Evolutionary conservation across 2,329 filamentous ascomycete species (phyloP).

Genomic region (Hortaea werneckii): DNA sequence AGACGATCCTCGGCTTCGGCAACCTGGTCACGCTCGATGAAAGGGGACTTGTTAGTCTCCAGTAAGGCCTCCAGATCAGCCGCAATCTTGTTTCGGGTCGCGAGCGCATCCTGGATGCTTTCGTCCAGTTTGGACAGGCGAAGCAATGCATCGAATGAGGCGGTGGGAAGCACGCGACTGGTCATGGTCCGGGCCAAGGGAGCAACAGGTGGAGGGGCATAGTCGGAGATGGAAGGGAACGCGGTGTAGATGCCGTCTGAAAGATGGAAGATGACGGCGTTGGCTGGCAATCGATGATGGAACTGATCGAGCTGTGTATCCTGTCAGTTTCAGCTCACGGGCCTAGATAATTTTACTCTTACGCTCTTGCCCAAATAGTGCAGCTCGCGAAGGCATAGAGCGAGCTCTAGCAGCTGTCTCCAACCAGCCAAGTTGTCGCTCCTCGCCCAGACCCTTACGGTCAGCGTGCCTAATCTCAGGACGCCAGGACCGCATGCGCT

Average conservation of each 20-base stretch:
- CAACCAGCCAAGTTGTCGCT: slow-evolving; percentile 41
- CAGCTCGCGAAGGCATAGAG: slow-evolving; percentile 59
- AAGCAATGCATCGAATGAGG: slow-evolving; percentile 82
- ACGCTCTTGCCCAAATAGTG: slow-evolving; percentile 64
- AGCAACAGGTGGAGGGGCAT: slow-evolving; percentile 7
- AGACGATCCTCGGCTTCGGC: slow-evolving; percentile 36
- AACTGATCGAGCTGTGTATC: slow-evolving; percentile 44
- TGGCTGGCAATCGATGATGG: slow-evolving; percentile 64
- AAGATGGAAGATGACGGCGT: slow-evolving; percentile 78
- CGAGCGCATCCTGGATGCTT: slow-evolving; percentile 80
- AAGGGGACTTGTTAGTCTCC: slow-evolving; percentile 27
- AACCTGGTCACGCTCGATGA: slow-evolving; percentile 25
- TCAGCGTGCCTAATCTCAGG: slow-evolving; percentile 55
- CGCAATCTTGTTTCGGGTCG: slow-evolving; percentile 63
- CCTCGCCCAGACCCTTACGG: slow-evolving; percentile 64
- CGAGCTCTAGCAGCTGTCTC: slow-evolving; percentile 61
- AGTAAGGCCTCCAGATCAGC: slow-evolving; percentile 59
- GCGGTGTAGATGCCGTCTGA: slow-evolving; percentile 69
- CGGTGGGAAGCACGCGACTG: slow-evolving; percentile 47
- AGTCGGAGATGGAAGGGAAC: slow-evolving; percentile 17
- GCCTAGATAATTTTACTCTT: too few species aligned
- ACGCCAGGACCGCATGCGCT: slow-evolving; percentile 51
- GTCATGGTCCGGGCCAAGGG: slow-evolving; percentile 24
- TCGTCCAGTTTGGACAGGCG: slow-evolving; percentile 78
- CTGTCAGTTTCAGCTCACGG: too few species aligned